phyloP scores from a whole-genome alignment of 2,329 filamentous ascomycete species.

The Arthrobotrys pseudoclavata region DNA sequence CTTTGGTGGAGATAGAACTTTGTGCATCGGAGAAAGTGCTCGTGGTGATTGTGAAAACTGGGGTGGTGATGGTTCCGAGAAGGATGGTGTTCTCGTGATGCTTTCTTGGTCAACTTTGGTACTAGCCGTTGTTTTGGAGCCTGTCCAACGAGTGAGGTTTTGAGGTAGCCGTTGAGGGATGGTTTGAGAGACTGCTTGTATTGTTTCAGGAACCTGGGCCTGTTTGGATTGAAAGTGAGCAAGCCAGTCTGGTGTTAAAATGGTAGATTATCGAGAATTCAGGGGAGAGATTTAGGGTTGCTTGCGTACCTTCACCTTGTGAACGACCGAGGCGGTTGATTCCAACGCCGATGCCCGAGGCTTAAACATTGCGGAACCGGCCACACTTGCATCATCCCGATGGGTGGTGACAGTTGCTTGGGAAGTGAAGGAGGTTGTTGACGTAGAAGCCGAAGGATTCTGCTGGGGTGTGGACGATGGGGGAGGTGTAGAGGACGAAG shows the following conservation, averaged over 20 bases:
- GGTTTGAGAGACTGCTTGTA: slow-evolving; percentile 45
- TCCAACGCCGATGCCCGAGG: slow-evolving; percentile 53
- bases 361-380: slow-evolving; percentile 53
- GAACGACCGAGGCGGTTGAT: slow-evolving; percentile 57
- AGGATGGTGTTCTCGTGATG: slow-evolving; percentile 35
- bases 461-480: slow-evolving; percentile 31
- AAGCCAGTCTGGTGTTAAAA: slow-evolving; percentile 21
- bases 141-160: slow-evolving; percentile 48
- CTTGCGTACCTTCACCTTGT: slow-evolving; percentile 54
- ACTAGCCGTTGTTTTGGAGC: slow-evolving; percentile 49
- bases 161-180: slow-evolving; percentile 55
- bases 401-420: slow-evolving; percentile 56
- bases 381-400: slow-evolving; percentile 50
- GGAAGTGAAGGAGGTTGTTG: slow-evolving; percentile 50
- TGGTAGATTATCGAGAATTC: slow-evolving; percentile 1
- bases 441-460: slow-evolving; percentile 50
- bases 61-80: slow-evolving; percentile 31
- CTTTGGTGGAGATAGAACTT: slow-evolving; percentile 46
- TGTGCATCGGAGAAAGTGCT: slow-evolving; percentile 48
- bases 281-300: slow-evolving; percentile 5
- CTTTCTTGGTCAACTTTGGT: slow-evolving; percentile 52
- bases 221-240: slow-evolving; percentile 15
- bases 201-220: slow-evolving; percentile 48
- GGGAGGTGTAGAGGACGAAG: slow-evolving; percentile 24
- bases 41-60: slow-evolving; percentile 22